Conservation (phyloP, 2,329 filamentous ascomycete species). For the Talaromyces sp. region DNA sequence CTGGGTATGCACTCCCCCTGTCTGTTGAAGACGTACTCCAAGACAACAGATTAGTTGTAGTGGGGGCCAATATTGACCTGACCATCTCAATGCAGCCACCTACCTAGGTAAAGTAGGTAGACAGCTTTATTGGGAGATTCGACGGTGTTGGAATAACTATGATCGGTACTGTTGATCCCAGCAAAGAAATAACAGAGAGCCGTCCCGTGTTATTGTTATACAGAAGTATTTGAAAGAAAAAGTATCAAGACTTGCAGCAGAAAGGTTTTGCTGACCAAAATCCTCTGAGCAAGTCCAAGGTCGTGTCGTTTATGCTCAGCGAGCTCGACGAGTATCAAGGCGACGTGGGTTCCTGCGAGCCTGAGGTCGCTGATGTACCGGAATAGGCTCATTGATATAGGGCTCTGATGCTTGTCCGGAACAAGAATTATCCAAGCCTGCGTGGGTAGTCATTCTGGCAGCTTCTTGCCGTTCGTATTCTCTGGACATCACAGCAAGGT, state of each 20-base stretch:
- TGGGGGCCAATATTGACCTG: neutral
- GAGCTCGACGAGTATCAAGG: slow-evolving; percentile 23
- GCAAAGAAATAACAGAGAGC: slow-evolving; percentile 13
- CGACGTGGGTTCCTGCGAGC: slow-evolving; percentile 29
- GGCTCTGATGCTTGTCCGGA: slow-evolving; percentile 30
- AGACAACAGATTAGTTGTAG: neutral
- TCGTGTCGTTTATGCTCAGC: slow-evolving; percentile 11
- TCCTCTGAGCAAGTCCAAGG: neutral
- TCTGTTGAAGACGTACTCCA: slow-evolving; percentile 12
- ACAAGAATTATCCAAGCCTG: slow-evolving; percentile 20
- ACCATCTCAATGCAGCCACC: slow-evolving; percentile 1
- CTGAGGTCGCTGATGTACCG: slow-evolving; percentile 29
- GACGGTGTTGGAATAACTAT: neutral
- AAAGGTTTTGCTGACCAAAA: neutral
- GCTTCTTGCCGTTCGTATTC: slow-evolving; percentile 50
- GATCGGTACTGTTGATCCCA: slow-evolving; percentile 12
- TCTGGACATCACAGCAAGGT: slow-evolving; percentile 45
- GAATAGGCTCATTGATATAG: slow-evolving; percentile 45
- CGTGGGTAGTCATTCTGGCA: slow-evolving; percentile 41
- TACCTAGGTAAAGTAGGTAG: neutral
- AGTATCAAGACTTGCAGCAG: neutral
- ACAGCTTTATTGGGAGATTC: neutral
- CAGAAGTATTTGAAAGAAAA: slow-evolving; percentile 6
- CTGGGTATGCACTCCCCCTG: neutral
- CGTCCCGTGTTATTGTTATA: slow-evolving; percentile 10